Conservation (phyloP, 2,329 filamentous ascomycete species). For the Alternaria burnsii region DNA sequence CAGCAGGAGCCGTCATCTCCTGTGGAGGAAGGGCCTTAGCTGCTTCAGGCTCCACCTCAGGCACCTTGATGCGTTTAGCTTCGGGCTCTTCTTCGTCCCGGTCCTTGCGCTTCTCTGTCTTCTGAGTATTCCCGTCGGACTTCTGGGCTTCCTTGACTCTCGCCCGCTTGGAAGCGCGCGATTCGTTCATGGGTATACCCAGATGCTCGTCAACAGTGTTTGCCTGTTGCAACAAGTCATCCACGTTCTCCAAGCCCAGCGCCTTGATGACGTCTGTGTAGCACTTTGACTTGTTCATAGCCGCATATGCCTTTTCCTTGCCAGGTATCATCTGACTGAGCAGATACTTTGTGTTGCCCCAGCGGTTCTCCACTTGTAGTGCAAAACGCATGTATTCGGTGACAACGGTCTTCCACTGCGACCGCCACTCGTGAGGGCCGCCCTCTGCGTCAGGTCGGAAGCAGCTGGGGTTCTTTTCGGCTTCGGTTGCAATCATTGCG, state of each 20-base stretch:
- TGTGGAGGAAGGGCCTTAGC: constrained; percentile 17
- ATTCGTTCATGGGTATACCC: constrained; percentile 64
- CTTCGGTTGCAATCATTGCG: constrained; percentile 95
- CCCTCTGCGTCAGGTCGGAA: constrained; percentile 77
- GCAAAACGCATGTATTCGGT: constrained; percentile 76
- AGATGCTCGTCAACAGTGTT: constrained; percentile 70
- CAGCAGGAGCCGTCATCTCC: constrained; percentile 28
- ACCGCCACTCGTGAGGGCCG: constrained; percentile 61
- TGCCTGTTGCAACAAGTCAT: constrained; percentile 70
- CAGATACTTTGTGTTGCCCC: constrained; percentile 92
- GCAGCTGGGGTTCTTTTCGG: constrained; percentile 89
- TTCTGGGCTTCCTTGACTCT: constrained; percentile 43
- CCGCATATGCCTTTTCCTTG: constrained; percentile 70
- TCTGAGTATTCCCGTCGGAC: constrained; percentile 20
- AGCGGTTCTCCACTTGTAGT: constrained; percentile 83
- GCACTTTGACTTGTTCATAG: constrained; percentile 71
- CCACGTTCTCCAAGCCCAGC: constrained; percentile 70
- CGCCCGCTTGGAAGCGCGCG: constrained; percentile 57
- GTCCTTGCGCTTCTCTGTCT: constrained; percentile 31
- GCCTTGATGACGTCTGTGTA: constrained; percentile 74
- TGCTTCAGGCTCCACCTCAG: constrained; percentile 22
- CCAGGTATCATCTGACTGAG: constrained; percentile 87
- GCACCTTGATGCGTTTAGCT: constrained; percentile 40
- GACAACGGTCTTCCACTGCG: constrained; percentile 79
- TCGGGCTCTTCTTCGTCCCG: constrained; percentile 25